Evolutionary conservation across 176 grass and related monocot genomes (phyloP), one percentile per base, ranked within the genome.

Genomic region (Otatea glauca): DNA sequence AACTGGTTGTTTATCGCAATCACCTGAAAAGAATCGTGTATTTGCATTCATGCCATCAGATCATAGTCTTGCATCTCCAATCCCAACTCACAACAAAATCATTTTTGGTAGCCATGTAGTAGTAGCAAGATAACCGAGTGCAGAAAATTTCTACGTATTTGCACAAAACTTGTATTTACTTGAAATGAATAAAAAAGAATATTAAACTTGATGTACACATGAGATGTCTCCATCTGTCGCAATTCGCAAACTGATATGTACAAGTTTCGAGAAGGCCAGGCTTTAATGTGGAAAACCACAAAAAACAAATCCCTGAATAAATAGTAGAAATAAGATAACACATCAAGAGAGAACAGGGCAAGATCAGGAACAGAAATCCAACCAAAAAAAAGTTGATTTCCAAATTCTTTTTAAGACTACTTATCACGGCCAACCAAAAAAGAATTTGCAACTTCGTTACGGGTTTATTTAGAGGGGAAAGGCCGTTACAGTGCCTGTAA

Each of bases 1-100:
- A 94, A 89, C 32, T 89, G 85, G 51, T 91, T 89, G 80, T 94
- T 92, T 65, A 97, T 85, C 44, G 87, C 88, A 34, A 97, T 91
- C 64, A 97, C 90, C 94, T 92, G 72, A 2, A 68, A 61, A 1
- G 5, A 55, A 34, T 27, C 15, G 13, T 2, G 14, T 7, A 55
- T 58, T 72, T 32, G 55, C 67, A 53, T 20, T 6, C 16, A n/a
- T 53, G 8, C 17, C 32, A 17, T 20, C 15, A 68, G 37, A n/a
- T n/a, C n/a, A n/a, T n/a, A 86, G 24, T 61, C 56, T 83, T 73
- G 49, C 39, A 53, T 78, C 49, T 86, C 35, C 23, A 56, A 65
- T 24, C 17, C 47, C 20, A 20, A 50, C 0, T 4, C 21, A 51
- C 4, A 71, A 7, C 14, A 8, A 39, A 32, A 77, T 11, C 23